Evolutionary conservation across 805 yeast genomes (phyloP), one percentile per base, ranked within the genome.

Genomic region (Candida nemodendra): DNA sequence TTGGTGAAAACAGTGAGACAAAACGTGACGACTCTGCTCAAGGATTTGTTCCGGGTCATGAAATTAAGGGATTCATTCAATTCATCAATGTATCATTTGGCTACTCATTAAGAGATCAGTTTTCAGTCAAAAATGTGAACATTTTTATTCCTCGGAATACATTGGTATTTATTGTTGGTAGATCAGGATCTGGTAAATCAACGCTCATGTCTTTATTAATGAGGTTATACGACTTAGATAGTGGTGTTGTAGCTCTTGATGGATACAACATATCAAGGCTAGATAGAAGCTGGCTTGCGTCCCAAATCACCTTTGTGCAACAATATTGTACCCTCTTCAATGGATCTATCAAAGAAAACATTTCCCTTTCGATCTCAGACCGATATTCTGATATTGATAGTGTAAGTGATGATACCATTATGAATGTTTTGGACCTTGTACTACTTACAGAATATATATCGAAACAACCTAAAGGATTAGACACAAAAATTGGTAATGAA

Each of bases 111-210:
- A 69, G 91, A 47, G 64, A 65, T 1, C 58, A 60, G 1, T 60
- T 62, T 2, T 78, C 77, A 0, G 55, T 93, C 12, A 59, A 70
- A 0, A 50, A 72, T 32, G 64, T 83, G 1, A 53, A 59, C n/a
- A 39, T 84, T 18, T 47, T 49, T 1, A 64, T 89, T 24, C 59
- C 66, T 1, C 58, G 74, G 0, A 69, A 74, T 1, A 47, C 62
- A 22, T 54, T 75, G 5, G 77, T 81, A 1, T 91, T 77, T 50
- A 61, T 93, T 4, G 75, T 93, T 28, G 99, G 99, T 1, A 70
- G 72, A 43, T 89, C 97, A 0, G 99, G 99, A 0, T 81, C 90
- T 0, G 99, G 99, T 0, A 93, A 93, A 58, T 91, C 98, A 0
- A 84, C 98, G 0, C 44, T 93, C 2, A 74, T 83, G 0, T 73